phyloP scores from a whole-genome alignment of 2,329 filamentous ascomycete species.

The Ascochyta rabiei region DNA sequence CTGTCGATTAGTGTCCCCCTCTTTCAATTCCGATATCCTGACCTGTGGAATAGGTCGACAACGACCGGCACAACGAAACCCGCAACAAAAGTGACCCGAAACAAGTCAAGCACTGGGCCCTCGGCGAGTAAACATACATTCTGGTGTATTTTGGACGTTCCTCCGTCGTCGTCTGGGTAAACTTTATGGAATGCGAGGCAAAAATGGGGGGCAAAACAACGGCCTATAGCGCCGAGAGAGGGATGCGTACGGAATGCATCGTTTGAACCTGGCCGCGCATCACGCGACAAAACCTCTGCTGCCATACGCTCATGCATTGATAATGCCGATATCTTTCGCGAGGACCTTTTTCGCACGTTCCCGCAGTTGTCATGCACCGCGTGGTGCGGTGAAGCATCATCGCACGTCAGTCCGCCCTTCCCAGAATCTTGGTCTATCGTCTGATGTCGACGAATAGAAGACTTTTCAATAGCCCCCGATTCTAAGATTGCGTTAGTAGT shows the following conservation, averaged over 20 bases:
- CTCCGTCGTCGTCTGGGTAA: conserved; percentile 45
- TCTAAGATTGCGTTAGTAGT: not conserved
- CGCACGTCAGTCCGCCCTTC: not conserved
- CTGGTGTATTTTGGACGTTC: conserved; percentile 34
- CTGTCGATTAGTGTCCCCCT: conserved; percentile 23
- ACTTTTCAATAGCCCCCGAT: not conserved
- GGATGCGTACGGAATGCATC: conserved; percentile 36
- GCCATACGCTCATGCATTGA: conserved; percentile 4
- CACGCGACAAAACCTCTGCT: conserved; percentile 6
- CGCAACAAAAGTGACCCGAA: conserved; percentile 23
- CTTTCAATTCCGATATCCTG: conserved; percentile 14
- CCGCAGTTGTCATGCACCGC: conserved; percentile 7
- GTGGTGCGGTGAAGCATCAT: conserved; percentile 5
- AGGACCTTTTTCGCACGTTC: conserved; percentile 4
- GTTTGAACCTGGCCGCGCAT: conserved; percentile 14
- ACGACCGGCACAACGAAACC: conserved; percentile 28
- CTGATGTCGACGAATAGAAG: not conserved
- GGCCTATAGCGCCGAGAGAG: conserved; percentile 24
- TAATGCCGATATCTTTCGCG: not conserved
- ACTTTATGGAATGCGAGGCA: conserved; percentile 43
- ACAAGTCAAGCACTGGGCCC: conserved; percentile 18
- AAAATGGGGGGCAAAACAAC: conserved; percentile 41
- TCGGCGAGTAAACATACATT: conserved; percentile 39
- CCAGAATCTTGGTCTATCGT: not conserved
- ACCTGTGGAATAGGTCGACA: conserved; percentile 9